These are phyloP conservation scores for Celoporthe dispersa DNA, from an alignment of 2,329 filamentous ascomycete genomes.

Conservation along the genomic window DNA sequence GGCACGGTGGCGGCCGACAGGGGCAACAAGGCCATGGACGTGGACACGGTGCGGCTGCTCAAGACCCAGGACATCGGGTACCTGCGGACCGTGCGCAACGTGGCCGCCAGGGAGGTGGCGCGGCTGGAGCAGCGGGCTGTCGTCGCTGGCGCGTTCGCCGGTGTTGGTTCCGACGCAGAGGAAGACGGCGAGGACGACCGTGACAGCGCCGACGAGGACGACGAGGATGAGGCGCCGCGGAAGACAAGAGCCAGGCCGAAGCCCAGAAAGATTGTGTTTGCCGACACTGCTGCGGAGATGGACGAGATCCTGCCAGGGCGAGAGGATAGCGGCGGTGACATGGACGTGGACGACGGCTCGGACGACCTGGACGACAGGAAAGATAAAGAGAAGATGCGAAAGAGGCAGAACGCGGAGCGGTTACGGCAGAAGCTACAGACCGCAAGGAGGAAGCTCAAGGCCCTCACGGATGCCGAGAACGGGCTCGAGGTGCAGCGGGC, in stretches of 20 bases:
- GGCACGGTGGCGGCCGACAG: slow-evolving; percentile 63
- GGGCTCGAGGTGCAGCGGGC: slow-evolving; percentile 62
- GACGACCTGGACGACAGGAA: slow-evolving; percentile 31
- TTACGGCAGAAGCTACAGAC: slow-evolving; percentile 54
- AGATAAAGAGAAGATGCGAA: slow-evolving; percentile 39
- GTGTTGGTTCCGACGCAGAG: slow-evolving; percentile 36
- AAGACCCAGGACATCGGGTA: slow-evolving; percentile 74
- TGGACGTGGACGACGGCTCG: slow-evolving; percentile 40
- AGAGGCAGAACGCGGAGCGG: slow-evolving; percentile 48
- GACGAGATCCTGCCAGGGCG: slow-evolving; percentile 34
- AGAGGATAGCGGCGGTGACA: slow-evolving; percentile 33
- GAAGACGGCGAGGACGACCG: slow-evolving; percentile 39
- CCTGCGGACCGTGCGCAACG: slow-evolving; percentile 64
- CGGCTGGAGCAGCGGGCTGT: slow-evolving; percentile 59
- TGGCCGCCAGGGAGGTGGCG: slow-evolving; percentile 61
- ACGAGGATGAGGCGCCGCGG: slow-evolving; percentile 32
- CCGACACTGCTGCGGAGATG: slow-evolving; percentile 45
- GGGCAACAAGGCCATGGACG: slow-evolving; percentile 58
- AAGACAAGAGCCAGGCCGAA: slow-evolving; percentile 30
- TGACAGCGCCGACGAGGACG: slow-evolving; percentile 37
- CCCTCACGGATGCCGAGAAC: slow-evolving; percentile 59
- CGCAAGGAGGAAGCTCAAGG: slow-evolving; percentile 58
- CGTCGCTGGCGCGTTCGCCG: slow-evolving; percentile 44
- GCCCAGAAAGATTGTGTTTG: slow-evolving; percentile 57
- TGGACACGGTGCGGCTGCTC: slow-evolving; percentile 64